These are phyloP conservation scores for Daldinia childiae DNA, from an alignment of 495 filamentous ascomycete genomes.

Conservation along the genomic window DNA sequence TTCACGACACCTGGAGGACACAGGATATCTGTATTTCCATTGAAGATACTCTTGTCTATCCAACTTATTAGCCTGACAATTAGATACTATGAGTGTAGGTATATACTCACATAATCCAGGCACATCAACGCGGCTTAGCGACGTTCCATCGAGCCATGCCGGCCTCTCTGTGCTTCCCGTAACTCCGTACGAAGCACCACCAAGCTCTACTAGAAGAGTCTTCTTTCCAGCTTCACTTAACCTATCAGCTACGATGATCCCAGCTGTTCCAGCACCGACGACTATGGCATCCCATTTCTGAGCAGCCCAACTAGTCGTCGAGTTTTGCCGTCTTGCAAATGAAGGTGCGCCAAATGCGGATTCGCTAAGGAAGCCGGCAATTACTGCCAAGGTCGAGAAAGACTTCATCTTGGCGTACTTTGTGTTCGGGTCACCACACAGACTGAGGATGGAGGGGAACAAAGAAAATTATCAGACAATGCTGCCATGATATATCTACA, in stretches of 20 bases:
- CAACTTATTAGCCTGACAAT: conserved; percentile 10
- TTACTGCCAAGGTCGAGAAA: conserved; percentile 8
- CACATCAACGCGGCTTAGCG: conserved; percentile 66
- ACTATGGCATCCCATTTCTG: conserved; percentile 64
- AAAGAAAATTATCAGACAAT: not conserved
- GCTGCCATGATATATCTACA: conserved; percentile 25
- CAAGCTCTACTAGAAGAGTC: conserved; percentile 47
- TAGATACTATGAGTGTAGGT: not conserved
- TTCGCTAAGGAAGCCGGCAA: conserved; percentile 27
- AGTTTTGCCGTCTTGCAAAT: conserved; percentile 12
- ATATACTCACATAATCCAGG: conserved; percentile 59
- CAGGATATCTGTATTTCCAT: conserved; percentile 46
- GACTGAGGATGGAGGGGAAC: not conserved
- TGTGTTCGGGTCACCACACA: not conserved
- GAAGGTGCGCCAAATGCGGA: conserved; percentile 13
- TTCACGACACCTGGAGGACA: conserved; percentile 51
- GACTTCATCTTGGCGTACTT: conserved; percentile 31
- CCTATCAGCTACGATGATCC: conserved; percentile 79
- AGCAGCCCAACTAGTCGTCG: conserved; percentile 39
- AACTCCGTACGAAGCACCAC: conserved; percentile 47
- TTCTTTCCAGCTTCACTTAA: conserved; percentile 56
- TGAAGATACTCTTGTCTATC: conserved; percentile 60
- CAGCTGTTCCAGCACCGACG: conserved; percentile 85
- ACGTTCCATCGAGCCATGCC: conserved; percentile 63
- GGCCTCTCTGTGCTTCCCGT: conserved; percentile 52